Base-by-base conservation (phyloP, 2,329 filamentous ascomycete genomes). In the Talaromyces funiculosus region DNA sequence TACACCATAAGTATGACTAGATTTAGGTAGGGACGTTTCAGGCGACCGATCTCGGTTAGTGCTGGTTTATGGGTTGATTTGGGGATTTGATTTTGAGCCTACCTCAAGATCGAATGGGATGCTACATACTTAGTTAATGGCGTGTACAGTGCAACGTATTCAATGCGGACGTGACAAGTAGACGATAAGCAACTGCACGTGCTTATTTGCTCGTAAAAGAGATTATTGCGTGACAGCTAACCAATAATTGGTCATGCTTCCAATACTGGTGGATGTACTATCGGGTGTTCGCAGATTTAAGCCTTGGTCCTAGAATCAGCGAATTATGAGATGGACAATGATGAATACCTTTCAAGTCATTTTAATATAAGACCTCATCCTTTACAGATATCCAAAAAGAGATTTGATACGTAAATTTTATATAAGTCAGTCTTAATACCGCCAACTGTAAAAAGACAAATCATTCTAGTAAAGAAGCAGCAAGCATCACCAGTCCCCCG, bases 401-500 rank as follows among this genome's bases (percentile, higher is more conserved):
- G 31, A 2, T 12, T 33, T 33, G 31, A 33, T 33, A 33, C 9
- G n/a, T n/a, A n/a, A n/a, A n/a, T n/a, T n/a, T n/a, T n/a, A n/a
- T n/a, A n/a, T n/a, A n/a, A n/a, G n/a, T n/a, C n/a, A n/a, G n/a
- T 10, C 31, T 10, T n/a, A 8, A 4, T 3, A 6, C 8, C 43
- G 3, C n/a, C 22, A 29, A 4, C 8, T 31, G 12, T 6, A 49
- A 2, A n/a, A n/a, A 31, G n/a, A 49, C 43, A 54, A 26, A 38
- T 29, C 20, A 61, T 20, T 22, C 42, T n/a, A 65, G 42, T 35
- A 67, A 60, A 59, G 74, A 76, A 67, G 78, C 77, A 68, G 75
- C 74, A 67, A 80, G 73, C 75, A 80, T 76, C 18, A 80, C 69
- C 62, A 81, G 68, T 3, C 71, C 73, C 14, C 78, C 78, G 63